Conservation (phyloP, 345 rosid genomes). For the Populus nigra region DNA sequence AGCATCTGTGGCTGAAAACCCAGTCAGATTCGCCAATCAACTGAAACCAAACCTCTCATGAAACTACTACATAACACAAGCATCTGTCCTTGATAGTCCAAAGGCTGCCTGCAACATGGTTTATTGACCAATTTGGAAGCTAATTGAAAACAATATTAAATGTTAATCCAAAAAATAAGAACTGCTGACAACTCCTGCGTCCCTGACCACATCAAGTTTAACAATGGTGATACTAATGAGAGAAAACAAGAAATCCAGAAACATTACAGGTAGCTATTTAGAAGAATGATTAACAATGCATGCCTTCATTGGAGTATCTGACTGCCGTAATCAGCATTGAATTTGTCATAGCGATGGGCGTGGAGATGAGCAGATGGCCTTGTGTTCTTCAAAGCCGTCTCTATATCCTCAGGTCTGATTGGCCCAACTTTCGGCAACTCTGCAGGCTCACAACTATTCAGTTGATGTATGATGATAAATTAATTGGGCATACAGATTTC, state of each 20-base stretch:
- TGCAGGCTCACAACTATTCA: conserved; percentile 29
- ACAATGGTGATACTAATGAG: neutral
- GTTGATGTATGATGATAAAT: neutral
- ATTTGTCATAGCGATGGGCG: conserved; percentile 80
- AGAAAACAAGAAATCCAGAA: neutral
- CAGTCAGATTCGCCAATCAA: too few relatives aligned
- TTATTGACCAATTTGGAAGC: neutral
- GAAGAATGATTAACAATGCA: neutral
- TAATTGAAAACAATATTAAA: too few relatives aligned
- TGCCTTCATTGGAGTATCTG: conserved; percentile 61
- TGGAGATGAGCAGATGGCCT: conserved; percentile 95
- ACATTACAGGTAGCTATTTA: neutral
- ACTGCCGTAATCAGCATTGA: conserved; percentile 88
- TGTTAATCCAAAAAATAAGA: neutral
- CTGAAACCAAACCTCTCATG: neutral
- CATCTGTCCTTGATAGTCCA: neutral
- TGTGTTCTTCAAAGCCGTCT: conserved; percentile 74
- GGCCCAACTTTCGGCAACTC: conserved; percentile 86
- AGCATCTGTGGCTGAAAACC: too few relatives aligned
- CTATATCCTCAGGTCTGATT: conserved; percentile 59
- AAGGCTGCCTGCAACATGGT: neutral
- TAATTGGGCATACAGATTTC: neutral
- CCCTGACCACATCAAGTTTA: neutral
- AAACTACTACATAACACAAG: neutral
- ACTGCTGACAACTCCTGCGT: neutral